These are phyloP conservation scores for Coniochaeta pulveracea DNA, from an alignment of 2,329 filamentous ascomycete genomes.

Conservation along the genomic window DNA sequence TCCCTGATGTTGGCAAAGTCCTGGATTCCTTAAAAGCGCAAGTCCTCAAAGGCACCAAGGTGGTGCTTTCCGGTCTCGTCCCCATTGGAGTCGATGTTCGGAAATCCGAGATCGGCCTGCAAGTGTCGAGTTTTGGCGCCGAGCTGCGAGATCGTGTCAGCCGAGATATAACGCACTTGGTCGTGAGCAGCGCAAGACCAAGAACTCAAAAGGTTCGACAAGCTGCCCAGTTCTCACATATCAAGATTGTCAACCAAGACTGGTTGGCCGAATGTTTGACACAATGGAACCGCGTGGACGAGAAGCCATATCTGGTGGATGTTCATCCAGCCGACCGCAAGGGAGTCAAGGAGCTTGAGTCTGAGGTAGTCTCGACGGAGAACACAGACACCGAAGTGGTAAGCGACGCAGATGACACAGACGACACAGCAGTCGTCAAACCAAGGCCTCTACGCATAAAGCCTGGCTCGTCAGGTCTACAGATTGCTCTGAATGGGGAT, in stretches of 20 bases:
- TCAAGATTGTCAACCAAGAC: slow-evolving; percentile 84
- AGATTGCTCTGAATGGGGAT: slow-evolving; percentile 26
- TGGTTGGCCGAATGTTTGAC: slow-evolving; percentile 83
- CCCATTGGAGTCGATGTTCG: slow-evolving; percentile 71
- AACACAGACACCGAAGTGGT: slow-evolving; percentile 12
- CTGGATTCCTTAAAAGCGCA: slow-evolving; percentile 70
- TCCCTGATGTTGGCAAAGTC: slow-evolving; percentile 80
- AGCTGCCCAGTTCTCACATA: slow-evolving; percentile 64
- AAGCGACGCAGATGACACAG: slow-evolving; percentile 16
- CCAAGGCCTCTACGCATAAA: slow-evolving; percentile 17
- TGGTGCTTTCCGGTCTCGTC: slow-evolving; percentile 87
- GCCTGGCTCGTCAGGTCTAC: slow-evolving; percentile 30
- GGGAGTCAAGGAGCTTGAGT: slow-evolving; percentile 10
- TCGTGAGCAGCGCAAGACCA: slow-evolving; percentile 57
- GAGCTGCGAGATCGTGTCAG: slow-evolving; percentile 44
- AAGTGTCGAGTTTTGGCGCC: slow-evolving; percentile 79
- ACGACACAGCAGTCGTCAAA: slow-evolving; percentile 22
- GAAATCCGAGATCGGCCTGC: slow-evolving; percentile 75
- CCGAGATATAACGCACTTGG: slow-evolving; percentile 59
- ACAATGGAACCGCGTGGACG: slow-evolving; percentile 72
- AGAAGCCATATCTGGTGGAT: slow-evolving; percentile 61
- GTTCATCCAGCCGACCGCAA: slow-evolving; percentile 57
- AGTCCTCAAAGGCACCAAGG: slow-evolving; percentile 62
- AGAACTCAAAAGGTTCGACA: slow-evolving; percentile 86
- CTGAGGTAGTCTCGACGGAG: slow-evolving; percentile 20